Base-by-base conservation (phyloP, 2,329 filamentous ascomycete species). In the Ambrosiella xylebori region DNA sequence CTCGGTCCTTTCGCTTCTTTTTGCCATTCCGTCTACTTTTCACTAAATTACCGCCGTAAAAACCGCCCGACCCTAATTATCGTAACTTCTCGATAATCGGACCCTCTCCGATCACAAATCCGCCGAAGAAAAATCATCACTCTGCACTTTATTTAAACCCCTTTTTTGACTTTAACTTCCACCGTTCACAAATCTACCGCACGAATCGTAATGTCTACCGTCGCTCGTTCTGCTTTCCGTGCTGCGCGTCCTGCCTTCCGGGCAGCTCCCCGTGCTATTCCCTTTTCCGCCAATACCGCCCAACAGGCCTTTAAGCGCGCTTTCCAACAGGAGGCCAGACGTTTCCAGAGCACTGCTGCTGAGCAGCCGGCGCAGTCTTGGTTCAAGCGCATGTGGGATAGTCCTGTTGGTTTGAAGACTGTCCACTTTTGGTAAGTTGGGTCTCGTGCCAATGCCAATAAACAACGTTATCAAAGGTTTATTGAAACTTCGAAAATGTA, bases 351-450 rank as follows among this genome's bases (percentile, higher is more conserved):
- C 71, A 61, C 59, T 2, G 75, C 81, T 47, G 71, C 71, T 56
- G 69, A 65, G 64, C 68, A 70, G 61, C 69, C 71, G 60, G 66
- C 72, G 64, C 65, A 70, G 62, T 73, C 74, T 67, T 83, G 77
- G 76, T 82, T 93, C 70, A 82, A 84, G 76, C 82, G 82, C 71
- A 80, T 94, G 77, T 89, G 84, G 85, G 81, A 88, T 71, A 88
- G 85, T 70, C 85, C 86, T 62, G 72, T 90, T 63, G 87, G 87
- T 56, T 65, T 90, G 65, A 89, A 89, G 84, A 98, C 93, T 62
- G 93, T 98, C 66, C 93, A 98, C 73, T 98, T 98, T 75, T 98
- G 93, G 91, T 91, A 75, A 63, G 77, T 67, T 13, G 37, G 27
- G 38, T 54, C 44, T 44, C 38, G 9, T 41, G 38, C 27, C 27